Evolutionary conservation across 75 land plant genomes (phyloP).

Genomic region (Picea sitchensis): DNA sequence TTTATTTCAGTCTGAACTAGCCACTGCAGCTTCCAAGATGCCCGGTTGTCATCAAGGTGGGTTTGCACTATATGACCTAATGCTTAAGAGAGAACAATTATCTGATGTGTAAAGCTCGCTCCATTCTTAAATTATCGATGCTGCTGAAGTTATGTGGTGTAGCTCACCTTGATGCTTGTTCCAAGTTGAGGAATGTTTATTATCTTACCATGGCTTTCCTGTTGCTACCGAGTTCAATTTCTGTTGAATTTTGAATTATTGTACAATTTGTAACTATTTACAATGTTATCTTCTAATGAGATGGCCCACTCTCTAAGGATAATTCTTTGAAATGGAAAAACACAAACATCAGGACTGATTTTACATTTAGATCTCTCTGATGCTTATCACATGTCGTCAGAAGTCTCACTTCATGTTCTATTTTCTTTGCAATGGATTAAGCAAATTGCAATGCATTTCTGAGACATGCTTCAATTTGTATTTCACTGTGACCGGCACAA

Average conservation of each 20-base stretch:
- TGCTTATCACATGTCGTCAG: no score
- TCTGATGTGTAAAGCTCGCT: not conserved
- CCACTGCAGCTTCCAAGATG: constrained; percentile 56
- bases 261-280: not conserved
- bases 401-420: no score
- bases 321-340: not conserved
- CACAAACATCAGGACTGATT: not conserved
- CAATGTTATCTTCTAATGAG: not conserved
- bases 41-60: constrained; percentile 99
- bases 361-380: not conserved
- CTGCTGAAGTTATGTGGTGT: no score
- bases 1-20: constrained; percentile 50
- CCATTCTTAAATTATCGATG: not conserved
- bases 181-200: not conserved
- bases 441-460: no score
- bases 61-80: constrained; percentile 59
- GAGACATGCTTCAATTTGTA: no score
- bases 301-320: not conserved
- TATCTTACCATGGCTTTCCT: not conserved
- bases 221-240: not conserved
- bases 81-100: constrained; percentile 30
- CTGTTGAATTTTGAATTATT: not conserved
- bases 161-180: not conserved
- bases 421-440: no score
- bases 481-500: no score